phyloP scores from a whole-genome alignment of 345 rosid species.

The Hibiscus syriacus region DNA sequence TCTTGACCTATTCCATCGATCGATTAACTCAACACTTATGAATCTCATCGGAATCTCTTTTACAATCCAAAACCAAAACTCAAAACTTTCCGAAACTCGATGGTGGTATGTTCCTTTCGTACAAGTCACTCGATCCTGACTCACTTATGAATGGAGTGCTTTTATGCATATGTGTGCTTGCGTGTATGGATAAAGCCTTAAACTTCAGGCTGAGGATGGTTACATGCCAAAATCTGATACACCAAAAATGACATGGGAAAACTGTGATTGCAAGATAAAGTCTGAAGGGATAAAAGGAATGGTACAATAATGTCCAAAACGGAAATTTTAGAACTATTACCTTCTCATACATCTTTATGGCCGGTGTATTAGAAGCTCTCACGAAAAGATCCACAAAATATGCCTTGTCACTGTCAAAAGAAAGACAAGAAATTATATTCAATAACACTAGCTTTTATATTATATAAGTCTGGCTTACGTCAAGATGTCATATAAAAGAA shows the following conservation, averaged over 20 bases:
- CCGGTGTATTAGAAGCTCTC: conserved; percentile 87
- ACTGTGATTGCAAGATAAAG: background rate
- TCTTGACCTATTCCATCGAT: too few relatives aligned
- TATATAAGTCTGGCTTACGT: background rate
- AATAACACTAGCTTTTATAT: background rate
- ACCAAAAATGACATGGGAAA: too few relatives aligned
- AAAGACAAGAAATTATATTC: background rate
- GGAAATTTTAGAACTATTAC: conserved; percentile 21
- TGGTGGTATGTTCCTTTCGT: background rate
- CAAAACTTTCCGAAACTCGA: background rate
- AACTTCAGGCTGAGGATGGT: too few relatives aligned
- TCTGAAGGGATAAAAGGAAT: background rate
- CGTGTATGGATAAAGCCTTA: too few relatives aligned
- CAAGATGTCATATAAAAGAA: background rate
- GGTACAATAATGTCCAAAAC: background rate
- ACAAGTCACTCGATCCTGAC: background rate
- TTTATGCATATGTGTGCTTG: too few relatives aligned
- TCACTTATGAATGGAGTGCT: background rate
- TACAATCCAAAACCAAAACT: background rate
- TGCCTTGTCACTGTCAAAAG: conserved; percentile 66
- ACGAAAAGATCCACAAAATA: conserved; percentile 94
- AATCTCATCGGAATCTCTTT: background rate
- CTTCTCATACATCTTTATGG: conserved; percentile 98
- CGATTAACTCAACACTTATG: too few relatives aligned
- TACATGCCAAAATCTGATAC: too few relatives aligned